A percentile compares a stretch with the other conserved stretches of the same genome.
Evolutionary conservation across 2,329 filamentous ascomycete species (phyloP).

Genomic region (Neopestalotiopsis sp.): DNA sequence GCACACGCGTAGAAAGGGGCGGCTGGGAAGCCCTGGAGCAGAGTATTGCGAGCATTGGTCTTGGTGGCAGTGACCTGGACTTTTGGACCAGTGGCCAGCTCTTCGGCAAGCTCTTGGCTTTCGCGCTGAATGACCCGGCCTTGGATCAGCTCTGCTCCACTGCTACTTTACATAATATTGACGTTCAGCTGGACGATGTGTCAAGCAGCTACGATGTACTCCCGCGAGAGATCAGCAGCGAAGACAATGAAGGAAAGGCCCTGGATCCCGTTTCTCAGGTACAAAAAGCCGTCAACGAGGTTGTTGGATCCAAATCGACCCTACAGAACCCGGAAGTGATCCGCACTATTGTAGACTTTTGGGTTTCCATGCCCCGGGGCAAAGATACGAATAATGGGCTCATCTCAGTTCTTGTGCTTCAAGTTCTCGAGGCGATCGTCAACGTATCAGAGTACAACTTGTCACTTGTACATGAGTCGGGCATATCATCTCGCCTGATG

Average conservation of each 20-base stretch:
- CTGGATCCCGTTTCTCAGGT: constrained; percentile 31
- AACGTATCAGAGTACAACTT: constrained; percentile 72
- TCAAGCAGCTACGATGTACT: constrained; percentile 26
- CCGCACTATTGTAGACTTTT: constrained; percentile 66
- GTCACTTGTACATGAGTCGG: constrained; percentile 73
- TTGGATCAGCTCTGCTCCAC: constrained; percentile 72
- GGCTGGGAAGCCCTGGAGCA: constrained; percentile 82
- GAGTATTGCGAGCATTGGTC: constrained; percentile 70
- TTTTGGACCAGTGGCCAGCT: constrained; percentile 72
- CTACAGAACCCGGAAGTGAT: constrained; percentile 69
- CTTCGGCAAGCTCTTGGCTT: constrained; percentile 82
- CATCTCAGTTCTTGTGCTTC: constrained; percentile 69
- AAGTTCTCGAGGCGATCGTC: constrained; percentile 64
- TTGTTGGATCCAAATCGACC: constrained; percentile 56
- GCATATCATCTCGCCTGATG: constrained; percentile 71
- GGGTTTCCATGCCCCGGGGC: constrained; percentile 64
- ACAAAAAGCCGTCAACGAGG: constrained; percentile 48
- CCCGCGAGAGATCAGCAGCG: constrained; percentile 20
- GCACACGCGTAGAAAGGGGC: constrained; percentile 73
- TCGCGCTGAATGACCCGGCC: constrained; percentile 79
- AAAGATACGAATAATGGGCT: constrained; percentile 47
- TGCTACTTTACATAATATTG: constrained; percentile 37
- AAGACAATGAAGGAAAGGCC: constrained; percentile 11
- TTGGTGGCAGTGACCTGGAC: constrained; percentile 71
- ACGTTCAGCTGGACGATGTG: constrained; percentile 24